Evolutionary conservation across 345 rosid species (phyloP).

Genomic region (Hirschfeldia incana): DNA sequence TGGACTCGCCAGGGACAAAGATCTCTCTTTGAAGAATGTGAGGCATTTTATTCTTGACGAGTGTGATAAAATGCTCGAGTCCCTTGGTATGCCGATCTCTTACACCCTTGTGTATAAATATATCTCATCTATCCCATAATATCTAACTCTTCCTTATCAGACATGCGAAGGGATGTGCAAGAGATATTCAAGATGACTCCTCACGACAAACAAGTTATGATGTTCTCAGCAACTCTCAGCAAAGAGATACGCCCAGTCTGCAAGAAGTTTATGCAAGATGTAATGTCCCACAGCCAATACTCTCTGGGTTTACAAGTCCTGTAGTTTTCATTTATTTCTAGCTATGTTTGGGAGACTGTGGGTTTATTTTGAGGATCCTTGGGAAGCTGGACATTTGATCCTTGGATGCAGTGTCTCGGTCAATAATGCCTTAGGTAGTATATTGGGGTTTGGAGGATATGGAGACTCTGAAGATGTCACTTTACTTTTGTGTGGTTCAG

Average conservation of each 20-base stretch:
- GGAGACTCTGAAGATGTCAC: neutral
- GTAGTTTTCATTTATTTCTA: conserved; percentile 46
- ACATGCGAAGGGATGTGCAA: conserved; percentile 97
- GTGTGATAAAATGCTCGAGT: conserved; percentile 99
- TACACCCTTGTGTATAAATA: neutral
- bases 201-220: conserved; percentile 99
- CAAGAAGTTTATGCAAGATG: conserved; percentile 99
- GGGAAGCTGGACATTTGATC: neutral
- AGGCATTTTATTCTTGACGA: conserved; percentile 99
- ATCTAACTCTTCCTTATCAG: conserved; percentile 36
- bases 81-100: conserved; percentile 60
- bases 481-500: neutral
- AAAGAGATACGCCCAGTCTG: conserved; percentile 99
- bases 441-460: neutral
- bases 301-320: conserved; percentile 59
- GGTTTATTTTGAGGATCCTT: neutral
- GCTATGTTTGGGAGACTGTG: conserved; percentile 36
- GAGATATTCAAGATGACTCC: conserved; percentile 99
- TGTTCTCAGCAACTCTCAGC: conserved; percentile 99
- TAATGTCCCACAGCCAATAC: conserved; percentile 73
- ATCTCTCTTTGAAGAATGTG: conserved; percentile 95
- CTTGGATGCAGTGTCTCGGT: neutral
- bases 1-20: conserved; percentile 87
- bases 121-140: neutral
- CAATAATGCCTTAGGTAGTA: neutral